Percentiles rank a stretch among this genome's conserved stretches.
Conservation (phyloP, 2,329 filamentous ascomycete genomes). For the Calonectria fujianensis region DNA sequence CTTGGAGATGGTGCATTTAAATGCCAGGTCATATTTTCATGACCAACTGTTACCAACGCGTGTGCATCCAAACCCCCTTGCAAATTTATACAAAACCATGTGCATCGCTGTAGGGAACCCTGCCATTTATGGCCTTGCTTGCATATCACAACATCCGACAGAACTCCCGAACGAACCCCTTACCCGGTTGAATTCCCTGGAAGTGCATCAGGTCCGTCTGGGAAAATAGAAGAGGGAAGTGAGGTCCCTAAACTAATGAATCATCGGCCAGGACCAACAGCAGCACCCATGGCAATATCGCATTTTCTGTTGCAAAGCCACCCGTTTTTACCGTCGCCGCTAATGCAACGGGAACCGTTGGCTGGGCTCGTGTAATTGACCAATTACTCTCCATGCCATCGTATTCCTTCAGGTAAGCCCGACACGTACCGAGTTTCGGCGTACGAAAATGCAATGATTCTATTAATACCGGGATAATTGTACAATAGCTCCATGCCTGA, state of each 20-base stretch:
- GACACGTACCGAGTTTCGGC: background rate
- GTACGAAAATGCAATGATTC: background rate
- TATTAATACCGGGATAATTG: background rate
- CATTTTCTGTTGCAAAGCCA: conserved; percentile 4
- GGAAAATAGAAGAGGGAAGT: background rate
- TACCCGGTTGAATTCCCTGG: background rate
- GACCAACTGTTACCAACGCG: background rate
- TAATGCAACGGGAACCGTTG: conserved; percentile 10
- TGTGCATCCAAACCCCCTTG: background rate
- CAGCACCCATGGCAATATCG: background rate
- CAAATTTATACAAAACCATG: background rate
- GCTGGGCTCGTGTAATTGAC: background rate
- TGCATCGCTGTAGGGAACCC: no score
- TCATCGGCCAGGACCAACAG: background rate
- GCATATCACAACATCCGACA: conserved; percentile 1
- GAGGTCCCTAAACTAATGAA: background rate
- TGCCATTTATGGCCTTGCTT: background rate
- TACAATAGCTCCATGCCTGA: background rate
- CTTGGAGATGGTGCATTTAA: background rate
- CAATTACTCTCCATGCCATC: background rate
- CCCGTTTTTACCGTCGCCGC: conserved; percentile 9
- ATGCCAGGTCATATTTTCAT: background rate
- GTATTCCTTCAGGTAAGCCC: background rate
- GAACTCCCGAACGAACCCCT: background rate
- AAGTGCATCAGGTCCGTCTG: background rate